Evolutionary conservation across 441 rosid species (phyloP), one percentile per base, ranked within the genome.

Genomic region (Macaranga tanarius): DNA sequence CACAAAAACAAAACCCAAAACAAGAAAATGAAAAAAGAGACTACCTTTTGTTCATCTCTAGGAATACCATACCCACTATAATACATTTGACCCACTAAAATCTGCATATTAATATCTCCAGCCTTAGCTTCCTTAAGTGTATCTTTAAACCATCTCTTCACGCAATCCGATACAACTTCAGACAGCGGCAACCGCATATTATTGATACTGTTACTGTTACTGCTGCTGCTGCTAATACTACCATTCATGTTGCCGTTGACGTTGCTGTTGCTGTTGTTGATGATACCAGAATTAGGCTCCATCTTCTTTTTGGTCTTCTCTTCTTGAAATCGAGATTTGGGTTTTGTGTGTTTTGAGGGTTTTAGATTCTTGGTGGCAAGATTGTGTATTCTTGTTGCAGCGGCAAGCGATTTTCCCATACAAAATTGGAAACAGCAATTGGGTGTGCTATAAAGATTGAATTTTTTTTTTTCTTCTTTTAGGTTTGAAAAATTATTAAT

Each of bases 121-220:
- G 89, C 80, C 78, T 86, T 94, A 22, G 99, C 99, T 82, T 92
- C 99, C 76, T 92, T 92, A 59, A 94, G 95, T 1, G 97, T 85
- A 60, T 92, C 99, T 61, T 85, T 89, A 67, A 95, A 95, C 97
- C 99, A 95, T 78, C 95, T 85, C 82, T 89, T 89, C 69, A 85
- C 93, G 75, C 99, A 95, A 73, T 92, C 96, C 6, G 92, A 75
- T 6, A 92, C 99, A 62, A 90, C 94, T 56, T 82, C 88, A 15
- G 97, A 89, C 45, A 95, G 87, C 26, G 95, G 97, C 66, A 87
- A 62, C 22, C 86, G 79, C 15, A 67, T 65, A 70, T 48, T 71
- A 31, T 31, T 75, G 69, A 56, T 74, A 65, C 63, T 73, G 28
- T 8, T 22, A 58, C 47, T 20, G 55, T 71, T 47, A 63, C 47